Evolutionary conservation across 345 rosid species (phyloP), one percentile per base, ranked within the genome.

Genomic region (Mallotus nudiflorus): DNA sequence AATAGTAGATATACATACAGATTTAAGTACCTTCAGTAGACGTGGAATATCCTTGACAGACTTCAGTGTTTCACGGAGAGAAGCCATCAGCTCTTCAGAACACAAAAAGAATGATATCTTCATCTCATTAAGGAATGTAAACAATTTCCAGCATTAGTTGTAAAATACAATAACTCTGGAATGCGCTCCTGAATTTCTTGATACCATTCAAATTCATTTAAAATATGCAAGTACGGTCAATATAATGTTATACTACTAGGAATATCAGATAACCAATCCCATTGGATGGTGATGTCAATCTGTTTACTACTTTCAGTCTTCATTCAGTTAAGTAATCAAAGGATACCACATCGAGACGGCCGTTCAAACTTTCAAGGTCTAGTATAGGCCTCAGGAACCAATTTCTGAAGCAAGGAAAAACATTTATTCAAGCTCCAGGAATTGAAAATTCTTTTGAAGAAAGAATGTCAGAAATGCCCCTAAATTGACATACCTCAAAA

Each of bases 331-430:
- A 68, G 64, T 45, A 76, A 59, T 55, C 31, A 56, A 69, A 85
- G 99, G 99, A 95, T 95, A 95, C 99, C 69, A 91, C 80, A 86
- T 92, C 81, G 67, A 90, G 93, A 74, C 98, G 97, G 61, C 65
- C 72, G 66, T 87, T 90, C 85, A 94, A 71, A 66, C 65, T 84
- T 81, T 87, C 86, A 40, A 92, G 85, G 70, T 95, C 92, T 13
- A 95, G 73, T 70, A 92, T 82, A 66, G 99, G 99, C 85, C 99
- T 87, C 80, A 95, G 81, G 82, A 95, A 95, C 99, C 99, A 95
- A 85, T 84, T 92, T 75, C 99, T 95, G 74, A 60, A 74, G 74
- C 40, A 72, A 49, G 66, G 72, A 71, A 79, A 82, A 67, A 33
- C 53, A 51, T 75, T 31, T 69, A 52, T 58, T 57, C 54, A 57